Percentiles rank a stretch among this genome's conserved stretches.
These are phyloP conservation scores for Trichoderma hamatum DNA, from an alignment of 2,329 filamentous ascomycete genomes.

Conservation along the genomic window DNA sequence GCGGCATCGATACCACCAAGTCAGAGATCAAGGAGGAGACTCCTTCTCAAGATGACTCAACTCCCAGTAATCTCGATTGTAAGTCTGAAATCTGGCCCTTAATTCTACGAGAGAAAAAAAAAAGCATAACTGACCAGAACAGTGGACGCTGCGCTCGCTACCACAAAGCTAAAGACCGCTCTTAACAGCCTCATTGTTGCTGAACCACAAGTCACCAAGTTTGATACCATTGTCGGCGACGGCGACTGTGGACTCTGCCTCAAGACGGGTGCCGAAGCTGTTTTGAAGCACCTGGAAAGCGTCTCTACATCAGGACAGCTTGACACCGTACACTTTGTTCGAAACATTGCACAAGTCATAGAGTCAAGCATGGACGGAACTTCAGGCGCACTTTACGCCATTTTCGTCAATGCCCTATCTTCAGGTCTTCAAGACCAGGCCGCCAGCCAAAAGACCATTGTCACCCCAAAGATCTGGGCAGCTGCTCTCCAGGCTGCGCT, in stretches of 20 bases:
- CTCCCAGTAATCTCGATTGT: slow-evolving; percentile 28
- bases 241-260: slow-evolving; percentile 37
- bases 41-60: slow-evolving; percentile 14
- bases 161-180: slow-evolving; percentile 20
- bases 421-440: slow-evolving; percentile 33
- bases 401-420: slow-evolving; percentile 72
- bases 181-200: slow-evolving; percentile 43
- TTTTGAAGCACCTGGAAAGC: slow-evolving; percentile 56
- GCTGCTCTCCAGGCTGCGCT: slow-evolving; percentile 61
- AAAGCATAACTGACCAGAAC: not conserved
- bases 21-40: slow-evolving; percentile 6
- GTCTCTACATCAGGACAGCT: slow-evolving; percentile 44
- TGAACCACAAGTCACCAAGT: slow-evolving; percentile 34
- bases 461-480: slow-evolving; percentile 38
- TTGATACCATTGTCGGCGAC: slow-evolving; percentile 38
- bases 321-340: slow-evolving; percentile 26
- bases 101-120: not conserved
- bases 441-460: not conserved
- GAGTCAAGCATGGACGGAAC: slow-evolving; percentile 75
- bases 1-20: slow-evolving; percentile 26
- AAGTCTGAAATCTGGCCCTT: not conserved
- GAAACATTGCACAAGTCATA: slow-evolving; percentile 55
- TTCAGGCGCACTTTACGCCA: slow-evolving; percentile 72
- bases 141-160: slow-evolving; percentile 27
- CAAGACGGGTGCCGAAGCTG: slow-evolving; percentile 52